A percentile compares a stretch with the other conserved stretches of the same genome.
These are phyloP conservation scores for Macaranga tanarius DNA, from an alignment of 441 rosid species.

Conservation along the genomic window DNA sequence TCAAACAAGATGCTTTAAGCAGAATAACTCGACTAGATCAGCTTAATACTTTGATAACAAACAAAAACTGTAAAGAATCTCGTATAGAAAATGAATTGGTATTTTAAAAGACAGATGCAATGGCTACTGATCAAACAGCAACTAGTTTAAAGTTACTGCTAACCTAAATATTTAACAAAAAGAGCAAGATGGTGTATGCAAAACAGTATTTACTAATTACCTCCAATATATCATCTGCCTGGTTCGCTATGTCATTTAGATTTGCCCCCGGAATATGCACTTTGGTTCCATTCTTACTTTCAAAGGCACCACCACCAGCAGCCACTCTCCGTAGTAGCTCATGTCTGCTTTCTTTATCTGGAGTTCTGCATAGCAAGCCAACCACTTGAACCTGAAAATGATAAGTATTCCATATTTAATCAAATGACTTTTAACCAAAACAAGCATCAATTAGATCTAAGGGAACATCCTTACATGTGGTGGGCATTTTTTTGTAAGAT, in stretches of 20 bases:
- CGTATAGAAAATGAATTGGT: not conserved
- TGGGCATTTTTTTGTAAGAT: slow-evolving; percentile 79
- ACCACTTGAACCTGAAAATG: slow-evolving; percentile 77
- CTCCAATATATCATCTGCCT: slow-evolving; percentile 97
- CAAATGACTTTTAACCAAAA: slow-evolving; percentile 7
- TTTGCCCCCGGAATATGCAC: slow-evolving; percentile 90
- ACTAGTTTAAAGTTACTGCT: not conserved
- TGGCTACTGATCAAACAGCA: not conserved
- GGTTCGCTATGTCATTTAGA: slow-evolving; percentile 86
- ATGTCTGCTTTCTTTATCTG: slow-evolving; percentile 82
- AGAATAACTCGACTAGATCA: not conserved
- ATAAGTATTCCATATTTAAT: slow-evolving; percentile 1
- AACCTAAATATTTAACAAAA: not conserved
- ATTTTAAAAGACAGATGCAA: not conserved
- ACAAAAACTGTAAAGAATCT: not conserved
- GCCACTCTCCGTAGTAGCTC: slow-evolving; percentile 93
- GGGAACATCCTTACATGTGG: slow-evolving; percentile 63
- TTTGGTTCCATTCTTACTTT: slow-evolving; percentile 65
- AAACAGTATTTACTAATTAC: slow-evolving; percentile 33
- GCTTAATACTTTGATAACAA: not conserved
- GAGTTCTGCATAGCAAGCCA: slow-evolving; percentile 95
- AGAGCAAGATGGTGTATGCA: not conserved
- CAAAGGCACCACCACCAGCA: slow-evolving; percentile 90
- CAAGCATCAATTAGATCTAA: slow-evolving; percentile 11
- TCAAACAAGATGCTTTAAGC: not conserved